Conservation (phyloP, 2,329 filamentous ascomycete genomes). For the Botryosphaeria agaves region DNA sequence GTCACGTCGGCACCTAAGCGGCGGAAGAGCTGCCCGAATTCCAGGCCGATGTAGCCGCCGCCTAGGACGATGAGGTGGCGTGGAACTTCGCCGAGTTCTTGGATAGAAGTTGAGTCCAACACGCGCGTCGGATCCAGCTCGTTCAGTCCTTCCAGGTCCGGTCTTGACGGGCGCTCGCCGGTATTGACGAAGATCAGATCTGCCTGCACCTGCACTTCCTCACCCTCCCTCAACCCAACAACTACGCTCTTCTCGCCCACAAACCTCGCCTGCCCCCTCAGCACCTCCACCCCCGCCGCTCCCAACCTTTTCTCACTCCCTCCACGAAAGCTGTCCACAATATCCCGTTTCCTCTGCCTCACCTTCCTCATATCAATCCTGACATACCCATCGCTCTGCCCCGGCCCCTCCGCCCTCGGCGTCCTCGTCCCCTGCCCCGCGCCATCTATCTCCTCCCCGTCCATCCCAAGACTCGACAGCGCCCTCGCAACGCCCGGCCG, state of each 20-base stretch:
- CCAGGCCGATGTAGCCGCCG: slow-evolving; percentile 20
- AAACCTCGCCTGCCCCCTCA: slow-evolving; percentile 30
- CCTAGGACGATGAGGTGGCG: slow-evolving; percentile 28
- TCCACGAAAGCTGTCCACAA: slow-evolving; percentile 31
- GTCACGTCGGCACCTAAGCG: slow-evolving; percentile 32
- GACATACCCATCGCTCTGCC: slow-evolving; percentile 9
- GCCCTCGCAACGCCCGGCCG: too few species aligned
- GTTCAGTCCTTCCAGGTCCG: slow-evolving; percentile 21
- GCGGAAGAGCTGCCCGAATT: slow-evolving; percentile 35
- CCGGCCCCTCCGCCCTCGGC: background rate
- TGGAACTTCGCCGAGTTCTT: slow-evolving; percentile 29
- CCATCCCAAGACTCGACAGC: background rate
- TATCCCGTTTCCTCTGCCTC: slow-evolving; percentile 34
- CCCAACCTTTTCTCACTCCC: slow-evolving; percentile 28
- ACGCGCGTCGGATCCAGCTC: slow-evolving; percentile 18
- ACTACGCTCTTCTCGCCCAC: slow-evolving; percentile 20
- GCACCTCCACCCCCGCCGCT: slow-evolving; percentile 24
- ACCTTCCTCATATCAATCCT: slow-evolving; percentile 31
- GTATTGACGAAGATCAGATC: slow-evolving; percentile 29
- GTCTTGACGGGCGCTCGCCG: slow-evolving; percentile 25
- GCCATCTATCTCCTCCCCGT: background rate
- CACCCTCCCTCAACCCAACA: slow-evolving; percentile 15
- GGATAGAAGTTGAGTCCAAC: slow-evolving; percentile 30
- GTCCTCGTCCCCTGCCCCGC: too few species aligned
- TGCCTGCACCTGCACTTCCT: slow-evolving; percentile 16